Evolutionary conservation across 202 grass and related monocot genomes (phyloP).

Genomic region (Musa balbisiana): DNA sequence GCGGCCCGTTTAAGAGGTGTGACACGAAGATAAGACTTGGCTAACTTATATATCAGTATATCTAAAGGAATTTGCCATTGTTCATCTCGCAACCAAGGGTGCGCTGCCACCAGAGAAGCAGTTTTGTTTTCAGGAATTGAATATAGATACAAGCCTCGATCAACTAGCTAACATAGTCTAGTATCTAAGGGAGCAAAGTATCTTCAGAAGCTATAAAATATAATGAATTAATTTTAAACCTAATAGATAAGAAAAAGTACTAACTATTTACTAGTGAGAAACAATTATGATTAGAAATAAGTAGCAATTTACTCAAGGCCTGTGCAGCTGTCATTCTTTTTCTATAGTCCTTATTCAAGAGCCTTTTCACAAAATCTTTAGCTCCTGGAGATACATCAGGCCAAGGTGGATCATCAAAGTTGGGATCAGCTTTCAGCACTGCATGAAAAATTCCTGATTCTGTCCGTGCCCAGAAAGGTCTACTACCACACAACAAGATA

Average conservation of each 20-base stretch:
- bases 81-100: conserved; percentile 91
- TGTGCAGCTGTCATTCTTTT: conserved; percentile 99
- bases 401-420: conserved; percentile 89
- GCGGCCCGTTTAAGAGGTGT: conserved; percentile 85
- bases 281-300: conserved; percentile 14
- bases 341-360: conserved; percentile 95
- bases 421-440: conserved; percentile 90
- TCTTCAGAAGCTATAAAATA: background rate
- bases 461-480: conserved; percentile 96
- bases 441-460: conserved; percentile 98
- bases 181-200: background rate
- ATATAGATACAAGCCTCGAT: background rate
- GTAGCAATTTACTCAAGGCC: conserved; percentile 71
- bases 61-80: conserved; percentile 69
- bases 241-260: background rate
- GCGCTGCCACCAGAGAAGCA: conserved; percentile 41
- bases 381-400: conserved; percentile 78
- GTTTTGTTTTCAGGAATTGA: background rate
- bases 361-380: conserved; percentile 97
- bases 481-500: conserved; percentile 85
- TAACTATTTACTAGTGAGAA: background rate
- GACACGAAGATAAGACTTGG: conserved; percentile 83
- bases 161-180: background rate
- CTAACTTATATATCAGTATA: conserved; percentile 79
- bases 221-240: background rate